Percentiles rank a stretch among this genome's conserved stretches.
Conservation (phyloP, 306 rosid genomes). For the Aeschynomene evenia region DNA sequence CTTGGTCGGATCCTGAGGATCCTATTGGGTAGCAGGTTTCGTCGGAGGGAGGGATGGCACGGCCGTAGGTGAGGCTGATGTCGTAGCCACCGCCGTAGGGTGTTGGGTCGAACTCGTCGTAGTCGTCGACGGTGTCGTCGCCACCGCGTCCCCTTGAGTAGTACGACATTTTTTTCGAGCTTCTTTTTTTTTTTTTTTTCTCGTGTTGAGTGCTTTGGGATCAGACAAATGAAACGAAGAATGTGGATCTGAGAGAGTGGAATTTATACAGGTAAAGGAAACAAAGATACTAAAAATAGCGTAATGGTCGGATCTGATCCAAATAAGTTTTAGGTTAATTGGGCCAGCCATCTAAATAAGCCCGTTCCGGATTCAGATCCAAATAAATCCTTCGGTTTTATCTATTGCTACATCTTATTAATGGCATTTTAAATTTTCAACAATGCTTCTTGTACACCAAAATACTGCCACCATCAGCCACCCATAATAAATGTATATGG, state of each 20-base stretch:
- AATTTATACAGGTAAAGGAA: neutral
- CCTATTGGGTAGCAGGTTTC: constrained; percentile 67
- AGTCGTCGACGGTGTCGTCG: constrained; percentile 34
- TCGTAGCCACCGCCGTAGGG: constrained; percentile 71
- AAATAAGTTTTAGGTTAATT: neutral
- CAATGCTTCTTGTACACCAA: no score
- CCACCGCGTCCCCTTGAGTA: neutral
- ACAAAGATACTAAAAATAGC: no score
- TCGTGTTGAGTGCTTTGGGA: neutral
- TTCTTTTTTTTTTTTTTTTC: neutral
- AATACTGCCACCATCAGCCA: no score
- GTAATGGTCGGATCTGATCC: neutral
- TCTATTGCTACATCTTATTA: no score
- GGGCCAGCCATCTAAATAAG: neutral
- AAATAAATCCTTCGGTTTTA: no score
- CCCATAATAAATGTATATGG: no score
- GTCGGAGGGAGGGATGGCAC: constrained; percentile 51
- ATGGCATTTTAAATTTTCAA: no score
- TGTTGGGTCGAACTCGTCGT: constrained; percentile 55
- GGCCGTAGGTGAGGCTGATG: constrained; percentile 51
- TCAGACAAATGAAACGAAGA: neutral
- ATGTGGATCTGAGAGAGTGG: neutral
- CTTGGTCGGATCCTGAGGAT: constrained; percentile 26
- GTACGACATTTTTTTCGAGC: constrained; percentile 27
- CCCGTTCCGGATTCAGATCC: neutral